Evolutionary conservation across 2,329 filamentous ascomycete species (phyloP), one percentile per base, ranked within the genome.

Genomic region (Diplodia scrobiculata): DNA sequence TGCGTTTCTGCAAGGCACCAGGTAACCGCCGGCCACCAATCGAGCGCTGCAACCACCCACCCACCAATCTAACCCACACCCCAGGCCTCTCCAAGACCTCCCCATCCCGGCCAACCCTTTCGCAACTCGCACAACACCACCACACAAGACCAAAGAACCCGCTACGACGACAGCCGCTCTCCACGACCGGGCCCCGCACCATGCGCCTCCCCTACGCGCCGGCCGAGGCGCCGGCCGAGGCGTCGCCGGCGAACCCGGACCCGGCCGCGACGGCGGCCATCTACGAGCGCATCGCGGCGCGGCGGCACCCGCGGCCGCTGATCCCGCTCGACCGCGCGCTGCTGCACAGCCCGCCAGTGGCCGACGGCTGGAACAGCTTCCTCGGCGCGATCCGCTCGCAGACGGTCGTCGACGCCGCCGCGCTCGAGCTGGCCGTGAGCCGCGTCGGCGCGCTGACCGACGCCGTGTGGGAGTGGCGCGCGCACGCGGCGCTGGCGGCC

Each of bases 391-490:
- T 87, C 54, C 82, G 84, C 54, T 84, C 81, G 1, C 74, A 77
- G 66, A 86, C 83, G 3, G 81, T 79, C 17, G 76, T 86, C 2
- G 73, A 81, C 4, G 75, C 78, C 4, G 76, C 75, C 70, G 73
- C 92, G 63, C 87, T 90, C 70, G 91, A 96, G 80, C 82, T 93
- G n/a, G 89, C 90, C 69, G 92, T 96, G 71, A 91, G 87, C 72
- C 85, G 91, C 59, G 90, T 96, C 14, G 92, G 92, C 14, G 87
- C 89, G 13, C 84, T 91, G 72, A 96, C 96, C 77, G 79, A 84
- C 19, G 92, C 92, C 1, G 91, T 89, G 87, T 96, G 92, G 77
- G 92, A 96, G 77, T 96, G 91, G 91, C 84, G 80, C 34, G 86
- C 91, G 65, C 92, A 96, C 74, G 87, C 17, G 83, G 84, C 5